Evolutionary conservation across 257 asterid species (phyloP).

Genomic region (Eucommia ulmoides): DNA sequence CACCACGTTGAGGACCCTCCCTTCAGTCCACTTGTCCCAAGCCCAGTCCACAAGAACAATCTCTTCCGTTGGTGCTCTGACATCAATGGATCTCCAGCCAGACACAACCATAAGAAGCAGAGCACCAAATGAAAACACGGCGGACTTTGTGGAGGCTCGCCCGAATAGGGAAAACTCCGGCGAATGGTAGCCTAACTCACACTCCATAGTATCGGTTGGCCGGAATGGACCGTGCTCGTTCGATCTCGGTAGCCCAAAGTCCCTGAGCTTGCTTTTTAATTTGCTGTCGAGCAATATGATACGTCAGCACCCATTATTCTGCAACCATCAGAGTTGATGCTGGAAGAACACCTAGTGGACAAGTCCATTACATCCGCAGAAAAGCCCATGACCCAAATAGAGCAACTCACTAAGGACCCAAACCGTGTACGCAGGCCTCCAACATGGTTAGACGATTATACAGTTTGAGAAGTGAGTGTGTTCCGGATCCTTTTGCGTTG

Average conservation of each 20-base stretch:
- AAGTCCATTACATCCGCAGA: too few species aligned
- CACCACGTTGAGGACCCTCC: constrained; percentile 31
- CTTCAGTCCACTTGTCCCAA: constrained; percentile 30
- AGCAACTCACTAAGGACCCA: too few species aligned
- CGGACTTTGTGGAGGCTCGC: constrained; percentile 10
- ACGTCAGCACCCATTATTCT: too few species aligned
- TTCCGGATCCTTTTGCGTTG: too few species aligned
- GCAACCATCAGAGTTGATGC: too few species aligned
- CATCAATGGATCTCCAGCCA: constrained; percentile 49
- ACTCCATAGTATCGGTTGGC: constrained; percentile 7
- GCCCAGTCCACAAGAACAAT: constrained; percentile 34
- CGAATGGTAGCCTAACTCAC: constrained; percentile 11
- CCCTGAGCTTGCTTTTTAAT: constrained; percentile 13
- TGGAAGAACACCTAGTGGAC: too few species aligned
- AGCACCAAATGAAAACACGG: constrained; percentile 15
- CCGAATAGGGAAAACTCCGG: constrained; percentile 10
- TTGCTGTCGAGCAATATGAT: constrained; percentile 14
- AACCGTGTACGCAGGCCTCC: too few species aligned
- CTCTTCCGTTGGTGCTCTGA: constrained; percentile 25
- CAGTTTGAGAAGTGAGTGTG: too few species aligned
- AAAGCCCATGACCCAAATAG: too few species aligned
- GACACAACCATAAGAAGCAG: constrained; percentile 23
- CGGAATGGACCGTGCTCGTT: constrained; percentile 10
- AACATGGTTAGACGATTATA: too few species aligned
- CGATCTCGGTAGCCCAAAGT: constrained; percentile 15